Base-by-base conservation (phyloP, 2,329 filamentous ascomycete species). In the Aspergillus viridinutans region DNA sequence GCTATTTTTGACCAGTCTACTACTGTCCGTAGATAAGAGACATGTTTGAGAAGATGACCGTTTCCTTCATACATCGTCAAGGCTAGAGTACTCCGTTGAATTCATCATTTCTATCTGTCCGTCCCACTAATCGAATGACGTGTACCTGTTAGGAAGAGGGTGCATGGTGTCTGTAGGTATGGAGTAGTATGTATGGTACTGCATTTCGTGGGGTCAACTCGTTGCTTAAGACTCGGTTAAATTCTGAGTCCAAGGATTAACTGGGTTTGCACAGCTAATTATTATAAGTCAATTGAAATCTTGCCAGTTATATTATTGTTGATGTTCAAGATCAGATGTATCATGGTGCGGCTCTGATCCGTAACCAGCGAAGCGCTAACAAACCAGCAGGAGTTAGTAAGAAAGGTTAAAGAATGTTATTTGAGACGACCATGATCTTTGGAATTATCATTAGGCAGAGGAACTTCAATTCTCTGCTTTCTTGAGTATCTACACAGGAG, bases 1-100 rank as follows among this genome's bases (percentile, higher is more conserved):
- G 69, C 70, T 35, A 67, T 60, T 70, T 69, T 69, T 69, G 62
- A 67, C 56, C 51, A 40, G 59, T 58, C 56, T 52, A 38, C 28
- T 26, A n/a, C 47, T 42, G 25, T 38, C 14, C 6, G 14, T 38
- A 38, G 32, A 38, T 38, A 5, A 17, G 32, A 17, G 17, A 38
- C 14, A 7, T 1, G 6, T 38, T 2, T 38, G 32, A 38, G 32
- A 3, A 17, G 5, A 38, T 38, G 32, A 17, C 7, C 7, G 32
- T 38, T 38, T 3, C 14, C 32, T 38, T 38, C 8, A 17, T 6
- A 7, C 14, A 38, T 17, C 14, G 14, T 32, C 17, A 38, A 38
- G 5, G 12, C 14, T 6, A 4, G 14, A 38, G 14, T 38, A 38
- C 14, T 7, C 14, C 7, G 32, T 38, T 38, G 7, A 7, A 2